Percentiles rank a stretch among this genome's conserved stretches.
Evolutionary conservation across 805 yeast species (phyloP).

Genomic region (Cyberlindnera japonica): DNA sequence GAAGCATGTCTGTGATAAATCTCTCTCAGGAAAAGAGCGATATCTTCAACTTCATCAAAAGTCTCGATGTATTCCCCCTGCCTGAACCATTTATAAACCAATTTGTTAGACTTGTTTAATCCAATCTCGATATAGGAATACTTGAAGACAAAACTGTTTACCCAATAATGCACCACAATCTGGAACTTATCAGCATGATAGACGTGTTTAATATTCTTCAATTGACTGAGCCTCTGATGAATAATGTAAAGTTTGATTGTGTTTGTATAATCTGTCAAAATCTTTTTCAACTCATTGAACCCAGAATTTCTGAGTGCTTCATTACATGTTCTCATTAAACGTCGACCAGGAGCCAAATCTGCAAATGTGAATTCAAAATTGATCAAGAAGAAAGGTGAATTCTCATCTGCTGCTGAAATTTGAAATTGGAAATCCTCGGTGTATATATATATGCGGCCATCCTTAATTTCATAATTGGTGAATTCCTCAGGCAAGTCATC

Average conservation of each 20-base stretch:
- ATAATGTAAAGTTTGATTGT: conserved; percentile 60
- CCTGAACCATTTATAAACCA: conserved; percentile 60
- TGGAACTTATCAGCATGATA: conserved; percentile 51
- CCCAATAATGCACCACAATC: conserved; percentile 65
- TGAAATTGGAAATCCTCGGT: conserved; percentile 68
- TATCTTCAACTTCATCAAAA: conserved; percentile 31
- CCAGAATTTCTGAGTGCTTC: conserved; percentile 43
- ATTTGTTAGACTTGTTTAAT: conserved; percentile 41
- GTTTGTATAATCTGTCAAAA: conserved; percentile 57
- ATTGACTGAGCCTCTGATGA: conserved; percentile 49
- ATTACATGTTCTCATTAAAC: conserved; percentile 56
- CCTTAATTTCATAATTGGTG: conserved; percentile 56
- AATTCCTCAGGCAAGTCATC: conserved; percentile 61
- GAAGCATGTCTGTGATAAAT: conserved; percentile 41
- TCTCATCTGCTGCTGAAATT: conserved; percentile 67
- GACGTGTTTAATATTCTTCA: conserved; percentile 54
- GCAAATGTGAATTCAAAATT: conserved; percentile 54
- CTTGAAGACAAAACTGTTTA: conserved; percentile 42
- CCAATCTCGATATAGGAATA: conserved; percentile 61
- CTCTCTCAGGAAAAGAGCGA: conserved; percentile 35
- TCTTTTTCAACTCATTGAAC: conserved; percentile 49
- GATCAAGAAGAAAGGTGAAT: conserved; percentile 71
- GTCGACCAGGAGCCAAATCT: conserved; percentile 27
- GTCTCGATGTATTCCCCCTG: conserved; percentile 44
- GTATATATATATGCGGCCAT: conserved; percentile 70